A percentile compares a stretch with the other conserved stretches of the same genome.
These are phyloP conservation scores for Atkinsonella hypoxylon DNA, from an alignment of 2,329 filamentous ascomycete genomes.

Conservation along the genomic window DNA sequence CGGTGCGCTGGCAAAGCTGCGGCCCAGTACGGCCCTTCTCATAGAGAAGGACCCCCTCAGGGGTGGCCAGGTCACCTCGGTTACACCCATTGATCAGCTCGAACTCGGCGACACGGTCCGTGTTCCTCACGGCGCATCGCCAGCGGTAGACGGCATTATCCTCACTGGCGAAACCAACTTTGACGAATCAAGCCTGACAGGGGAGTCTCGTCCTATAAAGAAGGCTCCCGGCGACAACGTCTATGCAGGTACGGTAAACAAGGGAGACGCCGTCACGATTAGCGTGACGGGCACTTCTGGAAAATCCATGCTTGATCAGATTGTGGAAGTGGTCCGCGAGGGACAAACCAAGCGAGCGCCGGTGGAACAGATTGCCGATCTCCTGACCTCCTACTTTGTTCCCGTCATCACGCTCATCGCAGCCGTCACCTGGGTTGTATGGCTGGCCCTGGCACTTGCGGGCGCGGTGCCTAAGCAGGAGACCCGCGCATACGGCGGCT, in stretches of 20 bases:
- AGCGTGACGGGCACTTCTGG: constrained; percentile 53
- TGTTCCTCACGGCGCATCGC: constrained; percentile 68
- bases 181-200: constrained; percentile 84
- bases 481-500: constrained; percentile 47
- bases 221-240: constrained; percentile 53
- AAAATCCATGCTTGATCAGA: constrained; percentile 67
- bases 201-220: constrained; percentile 56
- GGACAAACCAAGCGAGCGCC: constrained; percentile 66
- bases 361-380: constrained; percentile 62
- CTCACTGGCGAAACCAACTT: constrained; percentile 54
- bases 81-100: constrained; percentile 52
- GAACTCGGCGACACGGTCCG: constrained; percentile 65
- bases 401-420: constrained; percentile 59
- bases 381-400: constrained; percentile 65
- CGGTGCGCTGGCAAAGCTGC: constrained; percentile 62
- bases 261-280: constrained; percentile 48
- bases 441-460: constrained; percentile 52
- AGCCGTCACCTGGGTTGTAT: constrained; percentile 58
- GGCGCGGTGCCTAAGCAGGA: constrained; percentile 45
- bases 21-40: constrained; percentile 65
- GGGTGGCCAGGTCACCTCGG: constrained; percentile 24
- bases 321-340: constrained; percentile 64
- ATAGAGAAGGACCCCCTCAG: constrained; percentile 33
- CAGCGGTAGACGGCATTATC: constrained; percentile 69
- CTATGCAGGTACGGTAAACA: constrained; percentile 65